These are phyloP conservation scores for Polyrhizophydium stewartii DNA, from an alignment of 371 early-diverging fungal genomes.

Conservation along the genomic window DNA sequence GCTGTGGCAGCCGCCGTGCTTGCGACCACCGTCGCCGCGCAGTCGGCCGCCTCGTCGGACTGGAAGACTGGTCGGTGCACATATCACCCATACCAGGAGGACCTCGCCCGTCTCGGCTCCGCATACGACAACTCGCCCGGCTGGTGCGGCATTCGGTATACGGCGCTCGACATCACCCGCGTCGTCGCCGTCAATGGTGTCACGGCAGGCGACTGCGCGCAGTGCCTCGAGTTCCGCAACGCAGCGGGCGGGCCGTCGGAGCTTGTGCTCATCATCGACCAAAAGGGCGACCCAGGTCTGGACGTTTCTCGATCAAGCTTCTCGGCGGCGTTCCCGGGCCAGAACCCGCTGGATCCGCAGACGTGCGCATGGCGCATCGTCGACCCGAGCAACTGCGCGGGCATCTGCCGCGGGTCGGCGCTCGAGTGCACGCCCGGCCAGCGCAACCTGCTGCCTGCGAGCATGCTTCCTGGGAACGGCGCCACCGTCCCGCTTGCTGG, in stretches of 20 bases:
- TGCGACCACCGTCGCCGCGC: too few species aligned
- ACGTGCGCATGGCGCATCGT: constrained; percentile 11
- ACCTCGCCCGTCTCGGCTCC: constrained; percentile 4
- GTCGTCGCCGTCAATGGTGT: constrained; percentile 12
- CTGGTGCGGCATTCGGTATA: constrained; percentile 20
- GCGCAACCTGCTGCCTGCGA: constrained; percentile 14
- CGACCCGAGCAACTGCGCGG: constrained; percentile 1
- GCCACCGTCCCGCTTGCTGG: too few species aligned
- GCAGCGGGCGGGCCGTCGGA: constrained; percentile 12
- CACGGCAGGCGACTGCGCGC: constrained; percentile 1
- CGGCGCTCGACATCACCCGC: constrained; percentile 10
- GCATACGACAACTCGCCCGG: constrained; percentile 14
- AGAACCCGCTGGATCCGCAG: constrained; percentile 19
- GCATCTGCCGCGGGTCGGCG: constrained; percentile 7
- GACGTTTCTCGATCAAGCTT: constrained; percentile 14
- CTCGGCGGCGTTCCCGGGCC: constrained; percentile 6
- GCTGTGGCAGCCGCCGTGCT: too few species aligned
- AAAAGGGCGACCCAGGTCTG: constrained; percentile 15
- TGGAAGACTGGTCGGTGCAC: constrained; percentile 16
- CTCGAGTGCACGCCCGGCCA: constrained; percentile 14
- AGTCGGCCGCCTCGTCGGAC: neutral
- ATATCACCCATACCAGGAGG: constrained; percentile 15
- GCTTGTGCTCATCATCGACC: constrained; percentile 18
- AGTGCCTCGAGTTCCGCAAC: constrained; percentile 8
- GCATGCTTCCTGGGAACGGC: constrained; percentile 15